phyloP scores from a whole-genome alignment of 2,329 filamentous ascomycete species.

The Xylariaceae sp. region DNA sequence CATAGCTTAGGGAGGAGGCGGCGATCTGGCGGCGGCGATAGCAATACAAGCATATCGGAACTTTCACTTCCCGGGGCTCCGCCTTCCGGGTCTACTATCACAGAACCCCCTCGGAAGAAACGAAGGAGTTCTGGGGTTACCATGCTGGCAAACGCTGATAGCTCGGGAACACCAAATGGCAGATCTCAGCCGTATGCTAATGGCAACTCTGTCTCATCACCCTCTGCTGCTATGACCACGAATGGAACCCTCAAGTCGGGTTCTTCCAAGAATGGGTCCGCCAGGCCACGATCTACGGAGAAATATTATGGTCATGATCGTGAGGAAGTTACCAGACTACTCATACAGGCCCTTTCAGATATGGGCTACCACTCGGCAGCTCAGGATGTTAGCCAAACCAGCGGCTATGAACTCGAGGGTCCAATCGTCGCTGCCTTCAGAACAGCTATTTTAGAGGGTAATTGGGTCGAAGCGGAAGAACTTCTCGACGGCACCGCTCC shows the following conservation, averaged over 20 bases:
- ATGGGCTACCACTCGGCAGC: slow-evolving; percentile 81
- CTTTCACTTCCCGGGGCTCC: slow-evolving; percentile 23
- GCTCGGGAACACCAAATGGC: slow-evolving; percentile 47
- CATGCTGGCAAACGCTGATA: slow-evolving; percentile 59
- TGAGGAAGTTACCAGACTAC: slow-evolving; percentile 85
- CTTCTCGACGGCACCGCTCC: slow-evolving; percentile 58
- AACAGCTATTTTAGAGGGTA: slow-evolving; percentile 69
- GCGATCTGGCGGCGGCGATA: slow-evolving; percentile 41
- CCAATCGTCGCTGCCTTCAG: slow-evolving; percentile 81
- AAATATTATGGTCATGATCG: slow-evolving; percentile 78
- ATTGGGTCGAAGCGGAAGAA: slow-evolving; percentile 80
- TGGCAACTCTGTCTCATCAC: slow-evolving; percentile 47
- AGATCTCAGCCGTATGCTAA: slow-evolving; percentile 49
- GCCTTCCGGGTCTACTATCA: slow-evolving; percentile 18
- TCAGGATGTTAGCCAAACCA: slow-evolving; percentile 67
- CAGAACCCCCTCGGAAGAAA: slow-evolving; percentile 43
- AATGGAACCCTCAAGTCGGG: slow-evolving; percentile 46
- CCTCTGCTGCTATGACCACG: slow-evolving; percentile 32
- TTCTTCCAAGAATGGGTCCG: slow-evolving; percentile 50
- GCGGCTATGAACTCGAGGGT: slow-evolving; percentile 82
- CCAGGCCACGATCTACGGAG: slow-evolving; percentile 31
- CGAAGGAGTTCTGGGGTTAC: slow-evolving; percentile 51
- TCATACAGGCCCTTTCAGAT: slow-evolving; percentile 86
- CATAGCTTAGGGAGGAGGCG: slow-evolving; percentile 52
- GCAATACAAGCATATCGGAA: slow-evolving; percentile 17